Conservation (phyloP, 2,329 filamentous ascomycete genomes). For the Phialophora verrucosa region DNA sequence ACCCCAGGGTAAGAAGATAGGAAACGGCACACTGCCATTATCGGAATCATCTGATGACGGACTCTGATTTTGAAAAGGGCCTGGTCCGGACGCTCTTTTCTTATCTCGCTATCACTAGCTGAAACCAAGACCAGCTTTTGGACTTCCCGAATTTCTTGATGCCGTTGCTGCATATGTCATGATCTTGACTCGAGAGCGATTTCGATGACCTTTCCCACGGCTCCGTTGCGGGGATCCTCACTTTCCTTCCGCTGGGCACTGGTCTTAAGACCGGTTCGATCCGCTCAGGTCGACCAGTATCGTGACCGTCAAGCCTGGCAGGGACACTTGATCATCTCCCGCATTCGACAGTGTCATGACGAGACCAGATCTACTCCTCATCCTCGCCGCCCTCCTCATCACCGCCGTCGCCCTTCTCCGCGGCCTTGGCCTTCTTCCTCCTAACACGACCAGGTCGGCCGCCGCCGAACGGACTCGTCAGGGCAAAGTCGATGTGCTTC, state of each 20-base stretch:
- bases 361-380: constrained; percentile 66
- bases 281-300: not conserved
- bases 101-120: not conserved
- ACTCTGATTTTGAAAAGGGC: not conserved
- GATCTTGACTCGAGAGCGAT: not conserved
- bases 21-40: not conserved
- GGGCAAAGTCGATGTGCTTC: constrained; percentile 99
- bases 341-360: not conserved
- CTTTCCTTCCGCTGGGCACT: not conserved
- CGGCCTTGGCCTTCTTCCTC: constrained; percentile 99
- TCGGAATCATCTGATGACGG: too few relatives aligned
- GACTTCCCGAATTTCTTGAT: not conserved
- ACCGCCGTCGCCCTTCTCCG: constrained; percentile 62
- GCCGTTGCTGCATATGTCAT: not conserved
- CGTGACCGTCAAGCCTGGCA: not conserved
- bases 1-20: not conserved
- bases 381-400: constrained; percentile 40
- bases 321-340: not conserved
- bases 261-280: not conserved
- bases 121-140: not conserved
- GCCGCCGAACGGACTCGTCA: constrained; percentile 96
- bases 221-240: not conserved
- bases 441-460: constrained; percentile 96
- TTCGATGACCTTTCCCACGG: not conserved
- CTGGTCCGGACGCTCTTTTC: not conserved